Conservation (phyloP, 2,329 filamentous ascomycete species). For the Trichoderma polysporum region DNA sequence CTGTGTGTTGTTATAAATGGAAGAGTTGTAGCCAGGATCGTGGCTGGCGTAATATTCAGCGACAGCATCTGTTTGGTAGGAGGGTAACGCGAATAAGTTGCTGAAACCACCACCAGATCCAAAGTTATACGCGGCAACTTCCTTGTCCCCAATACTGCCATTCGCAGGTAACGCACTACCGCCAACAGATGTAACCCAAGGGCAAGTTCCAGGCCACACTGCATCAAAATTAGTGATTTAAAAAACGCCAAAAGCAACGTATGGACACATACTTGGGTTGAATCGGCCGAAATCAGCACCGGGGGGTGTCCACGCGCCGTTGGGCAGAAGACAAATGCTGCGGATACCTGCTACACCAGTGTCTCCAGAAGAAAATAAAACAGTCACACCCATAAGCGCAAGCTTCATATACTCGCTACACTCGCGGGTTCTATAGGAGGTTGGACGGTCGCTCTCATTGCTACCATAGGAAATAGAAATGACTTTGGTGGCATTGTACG, state of each 20-base stretch:
- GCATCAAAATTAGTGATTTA: not conserved
- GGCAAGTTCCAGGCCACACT: constrained; percentile 37
- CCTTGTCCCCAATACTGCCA: constrained; percentile 9
- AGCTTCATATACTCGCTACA: constrained; percentile 59
- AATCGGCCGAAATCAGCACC: constrained; percentile 25
- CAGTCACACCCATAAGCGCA: constrained; percentile 50
- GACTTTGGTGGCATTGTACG: constrained; percentile 47
- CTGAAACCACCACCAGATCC: constrained; percentile 50
- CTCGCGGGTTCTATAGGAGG: constrained; percentile 49
- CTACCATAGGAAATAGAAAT: constrained; percentile 55
- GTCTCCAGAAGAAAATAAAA: constrained; percentile 43
- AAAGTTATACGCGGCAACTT: constrained; percentile 34
- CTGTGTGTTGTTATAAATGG: constrained; percentile 17
- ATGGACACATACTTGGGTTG: not conserved
- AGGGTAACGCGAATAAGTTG: constrained; percentile 47
- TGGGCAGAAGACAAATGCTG: constrained; percentile 21
- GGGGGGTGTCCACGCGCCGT: constrained; percentile 47
- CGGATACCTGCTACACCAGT: constrained; percentile 21
- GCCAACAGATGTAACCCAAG: constrained; percentile 4
- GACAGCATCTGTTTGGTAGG: constrained; percentile 43
- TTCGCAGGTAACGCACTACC: not conserved
- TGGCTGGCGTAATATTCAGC: constrained; percentile 18
- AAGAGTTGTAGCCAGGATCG: constrained; percentile 21
- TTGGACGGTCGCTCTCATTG: constrained; percentile 49
- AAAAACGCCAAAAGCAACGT: not conserved